Conservation (phyloP, 2,329 filamentous ascomycete genomes). For the Trichoderma brevicompactum region DNA sequence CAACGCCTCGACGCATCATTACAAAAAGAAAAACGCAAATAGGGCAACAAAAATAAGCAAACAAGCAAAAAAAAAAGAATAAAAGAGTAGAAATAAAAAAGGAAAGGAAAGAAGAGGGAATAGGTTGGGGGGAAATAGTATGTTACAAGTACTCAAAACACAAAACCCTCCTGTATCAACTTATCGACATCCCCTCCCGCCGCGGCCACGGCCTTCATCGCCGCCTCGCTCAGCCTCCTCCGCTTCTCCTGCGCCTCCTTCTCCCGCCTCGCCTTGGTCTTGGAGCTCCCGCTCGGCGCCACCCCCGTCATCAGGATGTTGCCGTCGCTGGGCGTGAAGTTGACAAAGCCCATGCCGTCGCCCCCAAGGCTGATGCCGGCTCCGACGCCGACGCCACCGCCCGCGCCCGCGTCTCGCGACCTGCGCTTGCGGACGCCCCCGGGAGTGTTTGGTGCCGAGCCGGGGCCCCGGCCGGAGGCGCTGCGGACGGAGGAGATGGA, state of each 20-base stretch:
- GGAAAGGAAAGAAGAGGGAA: too few species aligned
- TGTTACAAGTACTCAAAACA: slow-evolving; percentile 40
- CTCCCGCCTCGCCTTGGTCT: slow-evolving; percentile 92
- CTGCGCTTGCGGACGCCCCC: slow-evolving; percentile 48
- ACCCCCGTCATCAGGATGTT: slow-evolving; percentile 83
- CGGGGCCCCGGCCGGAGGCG: slow-evolving; percentile 42
- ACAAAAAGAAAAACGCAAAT: background rate
- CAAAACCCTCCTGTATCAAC: slow-evolving; percentile 56
- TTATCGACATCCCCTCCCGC: slow-evolving; percentile 69
- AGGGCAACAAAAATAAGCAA: background rate
- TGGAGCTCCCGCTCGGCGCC: slow-evolving; percentile 85
- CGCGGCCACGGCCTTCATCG: slow-evolving; percentile 69
- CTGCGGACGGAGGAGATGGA: slow-evolving; percentile 45
- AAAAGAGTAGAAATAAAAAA: background rate
- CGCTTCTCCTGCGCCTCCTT: slow-evolving; percentile 83
- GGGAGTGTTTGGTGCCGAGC: slow-evolving; percentile 46
- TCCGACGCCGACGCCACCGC: slow-evolving; percentile 24
- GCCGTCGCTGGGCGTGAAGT: slow-evolving; percentile 83
- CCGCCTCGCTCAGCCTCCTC: slow-evolving; percentile 68
- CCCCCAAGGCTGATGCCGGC: slow-evolving; percentile 33
- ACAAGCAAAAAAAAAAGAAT: background rate
- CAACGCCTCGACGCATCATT: background rate
- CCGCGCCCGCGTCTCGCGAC: slow-evolving; percentile 43
- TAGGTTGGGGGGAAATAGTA: too few species aligned
- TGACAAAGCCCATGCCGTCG: slow-evolving; percentile 71